phyloP scores from a whole-genome alignment of 495 filamentous ascomycete genomes.

The Trypethelium eluteriae region DNA sequence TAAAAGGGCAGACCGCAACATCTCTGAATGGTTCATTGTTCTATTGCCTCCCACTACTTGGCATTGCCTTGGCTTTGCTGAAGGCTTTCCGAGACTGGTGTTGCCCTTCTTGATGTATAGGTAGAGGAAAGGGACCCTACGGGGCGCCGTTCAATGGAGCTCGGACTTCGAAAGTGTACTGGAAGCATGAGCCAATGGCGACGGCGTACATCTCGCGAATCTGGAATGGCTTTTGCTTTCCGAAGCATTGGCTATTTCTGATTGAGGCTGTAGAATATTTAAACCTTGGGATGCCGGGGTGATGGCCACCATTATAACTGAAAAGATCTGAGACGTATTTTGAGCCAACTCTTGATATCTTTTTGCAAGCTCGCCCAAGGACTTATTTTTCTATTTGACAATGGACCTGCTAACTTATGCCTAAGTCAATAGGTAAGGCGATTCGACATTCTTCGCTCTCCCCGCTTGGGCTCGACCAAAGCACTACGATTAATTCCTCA shows the following conservation, averaged over 20 bases:
- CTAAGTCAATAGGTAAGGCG: not conserved
- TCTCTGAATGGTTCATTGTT: conserved; percentile 30
- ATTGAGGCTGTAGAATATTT: conserved; percentile 32
- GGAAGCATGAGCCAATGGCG: conserved; percentile 42
- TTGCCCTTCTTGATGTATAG: conserved; percentile 17
- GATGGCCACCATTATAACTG: conserved; percentile 38
- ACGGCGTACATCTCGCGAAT: conserved; percentile 32
- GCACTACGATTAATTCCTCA: not conserved
- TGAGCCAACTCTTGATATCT: not conserved
- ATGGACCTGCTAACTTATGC: not conserved
- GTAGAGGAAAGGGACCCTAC: conserved; percentile 29
- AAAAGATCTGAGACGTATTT: conserved; percentile 49
- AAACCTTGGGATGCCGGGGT: conserved; percentile 18
- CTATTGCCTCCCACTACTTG: not conserved
- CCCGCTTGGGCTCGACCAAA: not conserved
- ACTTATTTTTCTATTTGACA: not conserved
- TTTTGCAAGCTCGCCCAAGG: not conserved
- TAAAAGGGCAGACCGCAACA: conserved; percentile 56
- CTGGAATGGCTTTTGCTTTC: not conserved
- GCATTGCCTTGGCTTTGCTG: not conserved
- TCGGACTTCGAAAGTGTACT: conserved; percentile 29
- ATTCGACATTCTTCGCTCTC: not conserved
- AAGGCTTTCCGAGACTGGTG: not conserved
- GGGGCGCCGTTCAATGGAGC: conserved; percentile 38
- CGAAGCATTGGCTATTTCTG: not conserved